Evolutionary conservation across 768 basidiomycete species (phyloP).

Genomic region (Russula abietina): DNA sequence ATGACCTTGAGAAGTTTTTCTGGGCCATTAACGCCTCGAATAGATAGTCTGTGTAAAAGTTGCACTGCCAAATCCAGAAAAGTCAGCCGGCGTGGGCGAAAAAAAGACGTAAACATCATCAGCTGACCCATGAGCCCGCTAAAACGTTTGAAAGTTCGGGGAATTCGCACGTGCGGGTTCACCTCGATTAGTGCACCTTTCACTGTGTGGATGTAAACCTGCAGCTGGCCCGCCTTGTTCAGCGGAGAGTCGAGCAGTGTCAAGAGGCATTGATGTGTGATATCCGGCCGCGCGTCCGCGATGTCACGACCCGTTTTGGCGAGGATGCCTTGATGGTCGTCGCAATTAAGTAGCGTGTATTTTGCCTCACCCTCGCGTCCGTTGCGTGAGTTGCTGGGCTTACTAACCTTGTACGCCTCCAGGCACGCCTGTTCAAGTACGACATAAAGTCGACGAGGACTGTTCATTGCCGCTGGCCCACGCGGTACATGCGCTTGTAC

Average conservation of each 20-base stretch:
- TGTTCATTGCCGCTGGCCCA: slow-evolving; percentile 41
- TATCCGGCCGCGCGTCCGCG: slow-evolving; percentile 97
- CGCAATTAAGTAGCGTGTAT: slow-evolving; percentile 95
- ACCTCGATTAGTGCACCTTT: slow-evolving; percentile 96
- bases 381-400: slow-evolving; percentile 47
- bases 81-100: neutral
- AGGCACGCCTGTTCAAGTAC: slow-evolving; percentile 92
- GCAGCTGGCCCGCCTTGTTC: slow-evolving; percentile 93
- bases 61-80: slow-evolving; percentile 55
- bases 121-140: slow-evolving; percentile 91
- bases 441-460: slow-evolving; percentile 74
- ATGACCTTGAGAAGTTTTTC: slow-evolving; percentile 97
- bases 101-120: neutral
- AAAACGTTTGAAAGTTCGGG: slow-evolving; percentile 97
- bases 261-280: slow-evolving; percentile 97
- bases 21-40: slow-evolving; percentile 91
- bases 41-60: slow-evolving; percentile 92
- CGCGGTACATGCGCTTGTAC: slow-evolving; percentile 72
- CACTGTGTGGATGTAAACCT: slow-evolving; percentile 97
- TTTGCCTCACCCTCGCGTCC: slow-evolving; percentile 73
- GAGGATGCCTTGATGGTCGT: slow-evolving; percentile 97
- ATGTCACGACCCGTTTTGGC: slow-evolving; percentile 98
- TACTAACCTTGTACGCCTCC: slow-evolving; percentile 85
- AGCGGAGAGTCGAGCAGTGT: slow-evolving; percentile 95
- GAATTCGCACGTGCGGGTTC: slow-evolving; percentile 96